A percentile compares a stretch with the other conserved stretches of the same genome.
Conservation (phyloP, 495 filamentous ascomycete species). For the Poronia punctata region DNA sequence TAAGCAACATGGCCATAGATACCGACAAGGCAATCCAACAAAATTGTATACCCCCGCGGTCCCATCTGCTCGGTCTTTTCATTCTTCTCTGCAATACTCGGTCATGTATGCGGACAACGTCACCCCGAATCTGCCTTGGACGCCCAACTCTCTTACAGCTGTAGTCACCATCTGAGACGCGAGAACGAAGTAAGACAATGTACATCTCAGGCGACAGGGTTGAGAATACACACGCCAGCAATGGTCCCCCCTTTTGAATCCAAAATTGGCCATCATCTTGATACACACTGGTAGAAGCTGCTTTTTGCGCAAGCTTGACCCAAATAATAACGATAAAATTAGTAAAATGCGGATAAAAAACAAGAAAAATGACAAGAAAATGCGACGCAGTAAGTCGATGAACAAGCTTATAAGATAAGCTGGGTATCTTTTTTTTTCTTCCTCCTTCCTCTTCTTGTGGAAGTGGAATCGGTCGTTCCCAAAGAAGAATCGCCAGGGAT, state of each 20-base stretch:
- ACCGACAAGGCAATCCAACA: conserved; percentile 1
- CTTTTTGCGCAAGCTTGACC: conserved; percentile 1
- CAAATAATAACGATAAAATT: conserved; percentile 8
- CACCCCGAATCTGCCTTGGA: no score
- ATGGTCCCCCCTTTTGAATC: neutral
- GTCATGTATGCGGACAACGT: neutral
- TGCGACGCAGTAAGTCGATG: conserved; percentile 20
- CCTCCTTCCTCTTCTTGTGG: conserved; percentile 12
- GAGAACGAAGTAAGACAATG: no score
- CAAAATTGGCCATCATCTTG: conserved; percentile 6
- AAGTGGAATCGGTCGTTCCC: neutral
- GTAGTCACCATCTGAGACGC: no score
- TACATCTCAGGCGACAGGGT: neutral
- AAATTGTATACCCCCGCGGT: neutral
- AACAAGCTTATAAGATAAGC: conserved; percentile 26
- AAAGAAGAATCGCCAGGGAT: conserved; percentile 13
- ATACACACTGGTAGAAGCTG: conserved; percentile 18
- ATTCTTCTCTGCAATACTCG: neutral
- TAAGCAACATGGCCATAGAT: conserved; percentile 4
- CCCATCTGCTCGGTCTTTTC: neutral
- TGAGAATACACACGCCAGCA: conserved; percentile 4
- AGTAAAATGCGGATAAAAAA: conserved; percentile 12
- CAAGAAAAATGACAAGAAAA: conserved; percentile 12
- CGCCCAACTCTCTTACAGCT: no score
- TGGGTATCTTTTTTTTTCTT: conserved; percentile 28